Evolutionary conservation across 2,329 filamentous ascomycete species (phyloP).

Genomic region (Biscogniauxia marginata): DNA sequence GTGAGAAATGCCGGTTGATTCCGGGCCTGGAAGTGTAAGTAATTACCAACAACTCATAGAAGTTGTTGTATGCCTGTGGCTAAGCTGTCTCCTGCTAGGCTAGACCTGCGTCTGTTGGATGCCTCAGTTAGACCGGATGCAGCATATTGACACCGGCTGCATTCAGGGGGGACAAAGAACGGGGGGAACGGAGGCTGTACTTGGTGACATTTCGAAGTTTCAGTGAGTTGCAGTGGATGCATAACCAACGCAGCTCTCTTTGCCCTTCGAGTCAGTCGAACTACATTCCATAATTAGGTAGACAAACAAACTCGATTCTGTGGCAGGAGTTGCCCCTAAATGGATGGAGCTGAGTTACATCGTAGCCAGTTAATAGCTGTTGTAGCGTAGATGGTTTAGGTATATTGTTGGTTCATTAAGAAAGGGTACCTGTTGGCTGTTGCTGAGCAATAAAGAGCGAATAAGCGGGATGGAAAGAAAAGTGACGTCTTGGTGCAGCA

Average conservation of each 20-base stretch:
- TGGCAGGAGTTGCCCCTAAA: no score
- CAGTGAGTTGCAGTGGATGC: background rate
- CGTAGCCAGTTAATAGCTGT: no score
- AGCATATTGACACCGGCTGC: background rate
- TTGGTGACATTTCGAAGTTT: background rate
- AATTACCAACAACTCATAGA: no score
- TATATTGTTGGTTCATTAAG: no score
- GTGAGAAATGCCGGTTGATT: no score
- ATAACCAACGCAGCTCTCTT: no score
- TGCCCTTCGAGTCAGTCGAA: no score
- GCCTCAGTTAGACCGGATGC: background rate
- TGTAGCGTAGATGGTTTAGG: no score
- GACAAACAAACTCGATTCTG: no score
- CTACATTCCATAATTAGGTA: no score
- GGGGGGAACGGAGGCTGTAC: background rate
- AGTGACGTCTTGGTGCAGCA: background rate
- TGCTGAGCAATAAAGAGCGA: background rate
- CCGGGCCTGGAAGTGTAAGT: no score
- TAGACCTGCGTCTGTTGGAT: background rate
- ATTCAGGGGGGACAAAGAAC: background rate
- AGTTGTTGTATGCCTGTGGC: background rate
- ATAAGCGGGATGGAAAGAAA: background rate
- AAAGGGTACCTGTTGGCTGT: background rate
- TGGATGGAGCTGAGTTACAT: no score
- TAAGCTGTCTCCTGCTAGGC: background rate